Conservation (phyloP, 495 filamentous ascomycete species). For the Hypoxylon intermedium region DNA sequence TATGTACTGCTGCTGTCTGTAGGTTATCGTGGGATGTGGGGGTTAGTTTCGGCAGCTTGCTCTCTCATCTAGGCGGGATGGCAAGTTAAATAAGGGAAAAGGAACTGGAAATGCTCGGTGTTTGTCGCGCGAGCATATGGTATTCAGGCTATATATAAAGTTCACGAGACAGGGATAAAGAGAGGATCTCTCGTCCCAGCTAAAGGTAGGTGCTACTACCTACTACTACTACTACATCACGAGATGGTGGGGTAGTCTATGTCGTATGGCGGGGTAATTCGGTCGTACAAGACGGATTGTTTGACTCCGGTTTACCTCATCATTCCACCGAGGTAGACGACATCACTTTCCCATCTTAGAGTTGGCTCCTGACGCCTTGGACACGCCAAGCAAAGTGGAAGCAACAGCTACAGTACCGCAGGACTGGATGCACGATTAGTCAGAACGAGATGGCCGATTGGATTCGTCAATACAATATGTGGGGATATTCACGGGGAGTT, state of each 20-base stretch:
- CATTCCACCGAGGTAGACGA: conserved; percentile 24
- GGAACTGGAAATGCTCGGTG: conserved; percentile 10
- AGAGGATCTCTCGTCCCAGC: conserved; percentile 5
- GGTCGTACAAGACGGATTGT: conserved; percentile 30
- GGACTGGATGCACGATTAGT: background rate
- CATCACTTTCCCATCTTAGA: no score
- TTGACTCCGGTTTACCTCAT: conserved; percentile 33
- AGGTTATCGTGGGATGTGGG: conserved; percentile 10
- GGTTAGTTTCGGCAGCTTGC: background rate
- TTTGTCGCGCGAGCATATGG: conserved; percentile 18
- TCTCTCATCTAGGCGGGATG: conserved; percentile 17
- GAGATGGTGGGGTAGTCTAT: conserved; percentile 27
- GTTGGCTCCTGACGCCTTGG: no score
- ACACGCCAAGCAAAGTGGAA: no score
- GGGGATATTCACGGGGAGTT: no score
- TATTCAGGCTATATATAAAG: conserved; percentile 40
- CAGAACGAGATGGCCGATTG: background rate
- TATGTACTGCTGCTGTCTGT: background rate
- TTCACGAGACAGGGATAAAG: conserved; percentile 29
- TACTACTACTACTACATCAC: conserved; percentile 12
- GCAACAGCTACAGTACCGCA: background rate
- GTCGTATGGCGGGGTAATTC: conserved; percentile 33
- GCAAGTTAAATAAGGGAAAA: conserved; percentile 21
- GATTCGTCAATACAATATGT: no score
- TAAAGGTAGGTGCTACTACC: conserved; percentile 1